Base-by-base conservation (phyloP, 192 early-diverging fungal genomes). In the Coemansia sp. region DNA sequence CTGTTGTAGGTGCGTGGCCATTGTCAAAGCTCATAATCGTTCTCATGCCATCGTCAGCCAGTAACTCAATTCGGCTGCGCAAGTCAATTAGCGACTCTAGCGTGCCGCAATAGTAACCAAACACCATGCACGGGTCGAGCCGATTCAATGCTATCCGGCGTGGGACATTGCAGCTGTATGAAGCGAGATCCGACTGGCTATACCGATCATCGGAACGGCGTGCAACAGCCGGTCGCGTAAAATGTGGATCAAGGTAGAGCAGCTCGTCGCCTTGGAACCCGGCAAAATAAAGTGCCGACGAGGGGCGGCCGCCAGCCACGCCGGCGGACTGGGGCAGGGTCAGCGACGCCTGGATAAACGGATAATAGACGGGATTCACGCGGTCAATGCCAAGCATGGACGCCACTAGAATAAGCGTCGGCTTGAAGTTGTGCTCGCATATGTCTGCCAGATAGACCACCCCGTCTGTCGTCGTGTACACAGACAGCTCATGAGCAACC, bases 271-370 rank as follows among this genome's bases (percentile, higher is more conserved):
- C 92, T 83, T 95, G 90, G 44, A 90, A 86, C 27, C 96, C 96
- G 34, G 95, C 88, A 86, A 99, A 97, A 78, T 94, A 99, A 53
- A 94, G 79, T 0, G 96, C 97, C 2, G 97, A 98, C 10, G 94
- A 93, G n/a, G 97, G 97, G 52, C 91, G 84, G 11, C 97, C 97
- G 20, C 97, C 97, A 46, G 95, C 96, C 74, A 99, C 95, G 13
- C 97, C 97, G 7, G 94, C 86, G 62, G 90, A 93, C 38, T 91
- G 88, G 22, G 91, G 87, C 50, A 95, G 85, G 39, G 79, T 85
- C 70, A 99, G 91, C 64, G 89, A 96, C 8, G 88, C 80, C 85
- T 92, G 69, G 20, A 84, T 72, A 68, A 72, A 83, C 29, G 76
- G 62, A 66, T 95, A 87, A 75, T 99, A 99, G 7, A 95, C 87